Conservation (phyloP, 495 filamentous ascomycete genomes). For the Xanthoparmelia taractica region DNA sequence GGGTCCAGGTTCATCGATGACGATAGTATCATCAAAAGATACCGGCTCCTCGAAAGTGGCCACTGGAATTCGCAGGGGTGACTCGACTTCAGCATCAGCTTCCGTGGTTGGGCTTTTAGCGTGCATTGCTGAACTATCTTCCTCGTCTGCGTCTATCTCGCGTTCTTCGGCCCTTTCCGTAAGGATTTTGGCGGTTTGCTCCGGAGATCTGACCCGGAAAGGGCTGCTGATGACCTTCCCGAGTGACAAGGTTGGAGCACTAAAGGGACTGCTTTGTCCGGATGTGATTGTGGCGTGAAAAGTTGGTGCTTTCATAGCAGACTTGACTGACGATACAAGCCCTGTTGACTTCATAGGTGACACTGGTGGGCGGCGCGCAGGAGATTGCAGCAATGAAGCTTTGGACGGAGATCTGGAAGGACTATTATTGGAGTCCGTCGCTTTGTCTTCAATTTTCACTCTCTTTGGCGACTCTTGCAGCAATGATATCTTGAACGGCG, state of each 20-base stretch:
- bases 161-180: slow-evolving; percentile 12
- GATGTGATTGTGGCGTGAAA: background rate
- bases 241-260: background rate
- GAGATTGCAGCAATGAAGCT: slow-evolving; percentile 25
- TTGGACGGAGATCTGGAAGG: slow-evolving; percentile 29
- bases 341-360: slow-evolving; percentile 8
- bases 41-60: background rate
- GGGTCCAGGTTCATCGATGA: slow-evolving; percentile 22
- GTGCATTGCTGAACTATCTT: background rate
- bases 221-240: slow-evolving; percentile 6
- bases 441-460: slow-evolving; percentile 34
- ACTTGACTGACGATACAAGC: background rate
- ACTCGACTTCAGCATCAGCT: background rate
- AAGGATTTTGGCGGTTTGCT: slow-evolving; percentile 16
- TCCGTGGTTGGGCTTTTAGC: background rate
- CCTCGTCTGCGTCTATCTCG: background rate
- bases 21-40: slow-evolving; percentile 17
- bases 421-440: slow-evolving; percentile 28
- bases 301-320: background rate
- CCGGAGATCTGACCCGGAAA: slow-evolving; percentile 9
- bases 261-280: background rate
- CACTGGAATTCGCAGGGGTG: background rate
- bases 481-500: slow-evolving; percentile 24
- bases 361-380: slow-evolving; percentile 19
- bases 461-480: slow-evolving; percentile 39